Evolutionary conservation across 805 yeast genomes (phyloP).

Genomic region (Starmerella riodocensis): DNA sequence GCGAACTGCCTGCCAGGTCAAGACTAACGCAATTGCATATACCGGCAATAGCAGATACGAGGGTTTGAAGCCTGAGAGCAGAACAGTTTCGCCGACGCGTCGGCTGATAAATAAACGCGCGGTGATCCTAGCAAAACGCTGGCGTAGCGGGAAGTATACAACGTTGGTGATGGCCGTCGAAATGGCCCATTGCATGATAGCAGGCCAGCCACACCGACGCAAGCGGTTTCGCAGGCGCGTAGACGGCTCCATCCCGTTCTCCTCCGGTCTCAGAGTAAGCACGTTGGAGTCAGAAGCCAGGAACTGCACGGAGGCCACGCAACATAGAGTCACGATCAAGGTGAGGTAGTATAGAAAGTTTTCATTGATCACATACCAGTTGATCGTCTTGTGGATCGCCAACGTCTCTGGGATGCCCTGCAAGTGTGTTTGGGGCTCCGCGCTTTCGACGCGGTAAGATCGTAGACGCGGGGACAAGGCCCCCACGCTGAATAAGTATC

Average conservation of each 20-base stretch:
- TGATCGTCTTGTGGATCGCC: constrained; percentile 11
- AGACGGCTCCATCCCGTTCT: constrained; percentile 4
- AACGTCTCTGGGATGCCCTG: constrained; percentile 13
- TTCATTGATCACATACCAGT: constrained; percentile 12
- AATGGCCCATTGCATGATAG: background rate
- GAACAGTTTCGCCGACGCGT: background rate
- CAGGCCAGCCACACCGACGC: background rate
- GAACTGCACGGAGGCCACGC: background rate
- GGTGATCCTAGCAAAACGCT: background rate
- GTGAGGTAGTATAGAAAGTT: constrained; percentile 4
- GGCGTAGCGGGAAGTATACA: background rate
- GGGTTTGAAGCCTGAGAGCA: constrained; percentile 9
- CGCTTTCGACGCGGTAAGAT: constrained; percentile 1
- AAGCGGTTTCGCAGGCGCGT: constrained; percentile 2
- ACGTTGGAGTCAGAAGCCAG: background rate
- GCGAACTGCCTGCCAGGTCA: constrained; percentile 24
- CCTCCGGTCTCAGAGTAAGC: background rate
- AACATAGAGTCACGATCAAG: background rate
- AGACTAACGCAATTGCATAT: constrained; percentile 10
- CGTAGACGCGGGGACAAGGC: background rate
- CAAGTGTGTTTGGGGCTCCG: constrained; percentile 4
- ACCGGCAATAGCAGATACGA: constrained; percentile 2
- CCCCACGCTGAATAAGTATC: background rate
- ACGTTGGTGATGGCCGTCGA: constrained; percentile 5
- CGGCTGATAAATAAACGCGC: background rate